These are phyloP conservation scores for Gigaspora rosea DNA, from an alignment of 192 early-diverging fungal species.

Conservation along the genomic window DNA sequence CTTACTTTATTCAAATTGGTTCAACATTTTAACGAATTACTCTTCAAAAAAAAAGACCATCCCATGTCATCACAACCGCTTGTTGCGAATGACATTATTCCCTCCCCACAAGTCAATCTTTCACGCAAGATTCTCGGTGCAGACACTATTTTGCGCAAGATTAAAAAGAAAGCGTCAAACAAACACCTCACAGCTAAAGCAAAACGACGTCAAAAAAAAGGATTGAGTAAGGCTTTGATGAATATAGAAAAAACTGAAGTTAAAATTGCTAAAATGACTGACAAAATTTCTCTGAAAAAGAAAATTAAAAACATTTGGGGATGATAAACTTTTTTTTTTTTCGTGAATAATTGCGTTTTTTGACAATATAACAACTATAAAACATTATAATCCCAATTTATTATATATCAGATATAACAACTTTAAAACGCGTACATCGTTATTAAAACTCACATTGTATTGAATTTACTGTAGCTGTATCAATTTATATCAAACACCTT, in stretches of 20 bases:
- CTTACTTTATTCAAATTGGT: no score
- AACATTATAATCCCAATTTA: not conserved
- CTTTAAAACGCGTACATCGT: not conserved
- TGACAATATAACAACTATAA: not conserved
- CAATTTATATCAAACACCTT: not conserved
- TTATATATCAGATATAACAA: not conserved
- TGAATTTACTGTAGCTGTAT: no score
- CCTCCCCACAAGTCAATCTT: no score
- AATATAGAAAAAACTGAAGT: slow-evolving; percentile 1
- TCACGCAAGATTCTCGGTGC: no score
- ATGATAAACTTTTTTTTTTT: not conserved
- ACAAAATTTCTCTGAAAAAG: not conserved
- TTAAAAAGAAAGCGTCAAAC: no score
- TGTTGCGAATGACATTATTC: no score
- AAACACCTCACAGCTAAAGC: not conserved
- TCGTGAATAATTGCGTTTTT: not conserved
- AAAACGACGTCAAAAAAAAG: slow-evolving; percentile 12
- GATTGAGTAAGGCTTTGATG: not conserved
- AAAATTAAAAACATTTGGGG: not conserved
- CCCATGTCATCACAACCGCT: no score
- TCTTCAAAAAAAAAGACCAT: no score
- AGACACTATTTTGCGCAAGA: no score
- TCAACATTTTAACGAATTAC: no score
- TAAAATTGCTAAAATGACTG: not conserved
- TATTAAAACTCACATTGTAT: not conserved